Evolutionary conservation across 768 basidiomycete species (phyloP), one percentile per base, ranked within the genome.

Genomic region (Nidularia sp.): DNA sequence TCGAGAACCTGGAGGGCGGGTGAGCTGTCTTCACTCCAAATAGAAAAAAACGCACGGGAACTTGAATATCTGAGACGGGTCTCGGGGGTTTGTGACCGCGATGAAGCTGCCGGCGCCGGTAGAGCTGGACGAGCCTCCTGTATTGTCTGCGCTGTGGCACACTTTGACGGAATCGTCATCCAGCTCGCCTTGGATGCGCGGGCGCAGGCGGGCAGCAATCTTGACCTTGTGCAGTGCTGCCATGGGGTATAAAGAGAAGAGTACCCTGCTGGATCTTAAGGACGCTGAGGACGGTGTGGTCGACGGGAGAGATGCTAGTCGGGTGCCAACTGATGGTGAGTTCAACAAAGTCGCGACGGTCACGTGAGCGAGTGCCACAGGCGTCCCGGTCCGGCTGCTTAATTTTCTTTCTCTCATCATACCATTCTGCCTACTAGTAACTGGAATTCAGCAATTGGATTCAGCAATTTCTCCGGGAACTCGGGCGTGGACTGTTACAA

Each of bases 181-280:
- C 31, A 81, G 60, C 62, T 90, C 88, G 52, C 74, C 76, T 2
- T 73, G 62, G 8, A 90, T 72, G n/a, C 77, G 68, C 0, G 88
- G 88, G 6, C 88, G 75, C 31, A 90, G 75, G 25, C 88, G 82
- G 25, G 86, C 86, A 0, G 84, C 80, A 55, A 90, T 88, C 67
- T 79, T 83, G 63, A 90, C 80, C 63, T 79, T 86, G 60, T 81
- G 72, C 47, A 68, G 57, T 31, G 65, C 64, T 54, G 65, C 57
- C 61, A 58, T 62, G 45, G 57, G 34, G 34, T 15, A 44, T 15
- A 22, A 7, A 2, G 32, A 48, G n/a, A 33, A 48, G 9, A n/a
- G 36, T 9, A 1, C 8, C 36, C 36, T n/a, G 36, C 9, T n/a
- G 36, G 8, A 8, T 8, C n/a, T 8, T 8, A 8, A n/a, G 36